A percentile compares a stretch with the other conserved stretches of the same genome.
Evolutionary conservation across 2,329 filamentous ascomycete genomes (phyloP).

Genomic region (Hypomyces perniciosus): DNA sequence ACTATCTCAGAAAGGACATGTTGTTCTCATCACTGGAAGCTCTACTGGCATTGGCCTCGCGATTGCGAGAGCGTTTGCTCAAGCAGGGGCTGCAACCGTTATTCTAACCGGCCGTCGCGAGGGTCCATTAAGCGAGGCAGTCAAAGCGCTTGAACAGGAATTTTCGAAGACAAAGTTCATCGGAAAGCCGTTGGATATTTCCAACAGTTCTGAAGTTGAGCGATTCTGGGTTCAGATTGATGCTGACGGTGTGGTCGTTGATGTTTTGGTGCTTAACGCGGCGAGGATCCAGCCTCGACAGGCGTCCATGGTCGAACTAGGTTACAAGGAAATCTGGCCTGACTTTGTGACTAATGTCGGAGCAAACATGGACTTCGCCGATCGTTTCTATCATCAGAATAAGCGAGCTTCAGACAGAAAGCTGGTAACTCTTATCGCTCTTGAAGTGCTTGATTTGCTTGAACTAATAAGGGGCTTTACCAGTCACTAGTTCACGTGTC

Average conservation of each 20-base stretch:
- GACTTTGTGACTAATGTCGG: slow-evolving; percentile 13
- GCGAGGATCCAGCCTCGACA: not conserved
- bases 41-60: slow-evolving; percentile 58
- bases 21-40: slow-evolving; percentile 60
- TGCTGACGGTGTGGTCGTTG: slow-evolving; percentile 17
- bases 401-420: slow-evolving; percentile 14
- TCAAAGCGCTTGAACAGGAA: not conserved
- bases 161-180: slow-evolving; percentile 6
- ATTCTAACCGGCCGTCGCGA: slow-evolving; percentile 33
- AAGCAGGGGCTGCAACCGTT: slow-evolving; percentile 31
- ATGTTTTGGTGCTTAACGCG: slow-evolving; percentile 21
- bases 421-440: slow-evolving; percentile 11
- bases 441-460: too few species aligned
- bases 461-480: not conserved
- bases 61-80: slow-evolving; percentile 50
- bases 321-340: slow-evolving; percentile 10
- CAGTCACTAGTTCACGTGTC: slow-evolving; percentile 6
- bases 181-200: slow-evolving; percentile 16
- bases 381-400: slow-evolving; percentile 30
- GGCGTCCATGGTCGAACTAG: slow-evolving; percentile 7
- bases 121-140: not conserved
- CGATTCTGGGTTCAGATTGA: slow-evolving; percentile 26
- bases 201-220: slow-evolving; percentile 19
- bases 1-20: slow-evolving; percentile 35
- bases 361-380: slow-evolving; percentile 11